These are phyloP conservation scores for Myriosclerotinia scirpicola DNA, from an alignment of 2,329 filamentous ascomycete species.

Conservation along the genomic window DNA sequence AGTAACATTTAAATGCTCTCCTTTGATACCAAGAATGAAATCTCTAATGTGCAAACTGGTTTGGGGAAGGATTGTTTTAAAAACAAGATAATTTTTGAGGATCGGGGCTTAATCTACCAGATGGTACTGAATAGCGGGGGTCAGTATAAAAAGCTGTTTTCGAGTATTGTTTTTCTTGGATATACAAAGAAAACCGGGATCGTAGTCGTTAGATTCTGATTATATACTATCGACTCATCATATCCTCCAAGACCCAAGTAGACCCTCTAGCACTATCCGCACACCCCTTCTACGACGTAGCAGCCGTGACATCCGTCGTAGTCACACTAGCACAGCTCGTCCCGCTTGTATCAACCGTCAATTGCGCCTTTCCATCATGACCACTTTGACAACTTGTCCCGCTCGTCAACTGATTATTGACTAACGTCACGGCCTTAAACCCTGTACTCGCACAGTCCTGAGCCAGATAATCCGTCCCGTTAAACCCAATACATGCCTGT, in stretches of 20 bases:
- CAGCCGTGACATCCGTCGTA: constrained; percentile 29
- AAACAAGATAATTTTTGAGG: no score
- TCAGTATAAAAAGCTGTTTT: no score
- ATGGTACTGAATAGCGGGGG: no score
- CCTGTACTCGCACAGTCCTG: constrained; percentile 31
- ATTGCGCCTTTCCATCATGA: constrained; percentile 41
- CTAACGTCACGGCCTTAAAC: constrained; percentile 37
- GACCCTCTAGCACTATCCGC: background rate
- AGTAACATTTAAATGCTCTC: no score
- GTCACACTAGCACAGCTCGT: constrained; percentile 40
- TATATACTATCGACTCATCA: background rate
- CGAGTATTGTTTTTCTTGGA: background rate
- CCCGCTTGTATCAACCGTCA: constrained; percentile 37
- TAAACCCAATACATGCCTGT: constrained; percentile 45
- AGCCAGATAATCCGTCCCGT: constrained; percentile 43
- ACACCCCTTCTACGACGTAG: background rate
- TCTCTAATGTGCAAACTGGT: no score
- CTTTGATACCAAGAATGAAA: no score
- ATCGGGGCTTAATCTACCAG: no score
- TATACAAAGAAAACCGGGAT: background rate
- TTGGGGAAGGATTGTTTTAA: no score
- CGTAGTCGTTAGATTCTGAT: background rate
- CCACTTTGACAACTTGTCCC: constrained; percentile 43
- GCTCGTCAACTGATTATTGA: constrained; percentile 37
- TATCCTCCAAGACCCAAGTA: no score